Percentiles rank a stretch among this genome's conserved stretches.
phyloP scores from a whole-genome alignment of 2,329 filamentous ascomycete genomes.

The Neospermospora avenae region DNA sequence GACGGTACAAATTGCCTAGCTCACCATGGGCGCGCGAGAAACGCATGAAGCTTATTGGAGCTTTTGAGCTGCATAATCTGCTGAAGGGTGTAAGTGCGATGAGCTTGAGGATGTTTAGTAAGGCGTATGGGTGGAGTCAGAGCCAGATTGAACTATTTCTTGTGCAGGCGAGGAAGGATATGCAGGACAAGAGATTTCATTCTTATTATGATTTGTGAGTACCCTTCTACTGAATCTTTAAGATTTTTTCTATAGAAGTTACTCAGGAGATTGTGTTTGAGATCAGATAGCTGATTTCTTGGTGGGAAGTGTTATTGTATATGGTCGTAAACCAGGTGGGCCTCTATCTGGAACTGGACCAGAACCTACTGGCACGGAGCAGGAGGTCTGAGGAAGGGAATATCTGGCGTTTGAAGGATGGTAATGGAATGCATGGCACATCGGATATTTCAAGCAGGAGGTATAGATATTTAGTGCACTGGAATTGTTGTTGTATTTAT shows the following conservation, averaged over 20 bases:
- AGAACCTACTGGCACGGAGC: background rate
- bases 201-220: conserved; percentile 25
- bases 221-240: too few relatives aligned
- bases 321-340: conserved; percentile 5
- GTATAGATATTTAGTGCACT: too few relatives aligned
- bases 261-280: background rate
- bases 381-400: background rate
- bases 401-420: background rate
- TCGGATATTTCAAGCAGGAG: background rate
- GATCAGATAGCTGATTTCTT: background rate
- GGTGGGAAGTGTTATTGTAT: background rate
- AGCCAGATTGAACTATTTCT: conserved; percentile 28
- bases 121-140: conserved; percentile 24
- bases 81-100: conserved; percentile 16
- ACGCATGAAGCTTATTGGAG: conserved; percentile 22
- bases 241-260: too few relatives aligned
- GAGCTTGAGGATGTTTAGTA: conserved; percentile 18
- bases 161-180: conserved; percentile 17
- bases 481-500: too few relatives aligned
- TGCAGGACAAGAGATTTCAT: conserved; percentile 19
- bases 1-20: conserved; percentile 45
- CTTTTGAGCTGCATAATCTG: conserved; percentile 21
- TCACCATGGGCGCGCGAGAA: conserved; percentile 48
- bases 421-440: background rate
- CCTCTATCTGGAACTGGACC: background rate